Percentiles rank a stretch among this genome's conserved stretches.
Conservation (phyloP, 768 basidiomycete species). For the Punctularia strigosozonata region DNA sequence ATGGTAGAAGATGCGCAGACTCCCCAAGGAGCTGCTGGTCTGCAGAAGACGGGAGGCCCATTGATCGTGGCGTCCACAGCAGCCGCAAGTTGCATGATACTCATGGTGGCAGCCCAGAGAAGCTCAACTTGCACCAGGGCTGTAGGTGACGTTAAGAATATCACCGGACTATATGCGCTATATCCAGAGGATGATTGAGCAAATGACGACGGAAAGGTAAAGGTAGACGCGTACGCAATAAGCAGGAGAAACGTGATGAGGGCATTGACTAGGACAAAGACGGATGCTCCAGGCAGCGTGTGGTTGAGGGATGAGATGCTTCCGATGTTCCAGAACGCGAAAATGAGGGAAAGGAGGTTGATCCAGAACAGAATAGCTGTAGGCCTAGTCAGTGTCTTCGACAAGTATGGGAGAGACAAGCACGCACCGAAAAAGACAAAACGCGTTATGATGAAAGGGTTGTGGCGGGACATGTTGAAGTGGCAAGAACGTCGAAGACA, state of each 20-base stretch:
- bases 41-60: slow-evolving; percentile 27
- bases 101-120: slow-evolving; percentile 38
- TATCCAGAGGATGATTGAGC: not conserved
- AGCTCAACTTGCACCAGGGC: slow-evolving; percentile 42
- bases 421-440: slow-evolving; percentile 45
- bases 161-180: slow-evolving; percentile 26
- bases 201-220: not conserved
- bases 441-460: slow-evolving; percentile 44
- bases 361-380: slow-evolving; percentile 38
- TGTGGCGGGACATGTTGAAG: no score
- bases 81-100: slow-evolving; percentile 38
- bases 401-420: not conserved
- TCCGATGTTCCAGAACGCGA: slow-evolving; percentile 45
- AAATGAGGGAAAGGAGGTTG: slow-evolving; percentile 38
- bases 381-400: not conserved
- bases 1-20: slow-evolving; percentile 18
- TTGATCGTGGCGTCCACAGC: slow-evolving; percentile 35
- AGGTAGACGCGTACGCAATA: slow-evolving; percentile 21
- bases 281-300: slow-evolving; percentile 34
- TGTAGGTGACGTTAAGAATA: slow-evolving; percentile 23
- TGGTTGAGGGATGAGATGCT: not conserved
- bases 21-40: slow-evolving; percentile 5
- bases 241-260: slow-evolving; percentile 19
- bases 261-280: slow-evolving; percentile 38
- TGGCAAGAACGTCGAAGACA: no score